phyloP scores from a whole-genome alignment of 257 asterid species.

The Cinchona pubescens region DNA sequence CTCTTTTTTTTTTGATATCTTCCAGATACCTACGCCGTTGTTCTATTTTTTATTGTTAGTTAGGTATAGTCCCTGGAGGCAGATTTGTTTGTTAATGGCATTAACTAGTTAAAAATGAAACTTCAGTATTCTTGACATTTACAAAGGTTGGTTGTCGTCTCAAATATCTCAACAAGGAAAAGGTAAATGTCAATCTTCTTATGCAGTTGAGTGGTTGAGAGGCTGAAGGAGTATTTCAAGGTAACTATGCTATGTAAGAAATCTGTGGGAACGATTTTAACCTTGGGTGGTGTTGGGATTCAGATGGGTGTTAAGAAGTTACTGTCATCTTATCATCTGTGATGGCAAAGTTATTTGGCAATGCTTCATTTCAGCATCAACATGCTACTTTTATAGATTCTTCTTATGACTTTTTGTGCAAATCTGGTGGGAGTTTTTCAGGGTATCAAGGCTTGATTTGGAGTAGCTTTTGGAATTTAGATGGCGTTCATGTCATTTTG shows the following conservation, averaged over 20 bases:
- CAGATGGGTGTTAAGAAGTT: no score
- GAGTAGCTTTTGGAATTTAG: neutral
- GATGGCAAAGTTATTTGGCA: neutral
- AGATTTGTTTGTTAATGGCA: neutral
- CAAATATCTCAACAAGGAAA: neutral
- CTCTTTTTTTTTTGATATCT: neutral
- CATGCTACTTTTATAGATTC: neutral
- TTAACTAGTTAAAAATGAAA: neutral
- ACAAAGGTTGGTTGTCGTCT: neutral
- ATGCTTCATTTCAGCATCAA: neutral
- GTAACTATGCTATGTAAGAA: neutral
- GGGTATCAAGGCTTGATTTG: neutral
- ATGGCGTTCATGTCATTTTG: neutral
- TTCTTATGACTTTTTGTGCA: neutral
- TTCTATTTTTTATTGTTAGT: neutral
- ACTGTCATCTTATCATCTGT: neutral
- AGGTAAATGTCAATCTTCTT: neutral
- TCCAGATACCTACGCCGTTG: neutral
- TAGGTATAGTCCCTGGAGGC: neutral
- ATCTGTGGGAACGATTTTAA: neutral
- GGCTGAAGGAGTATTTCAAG: neutral
- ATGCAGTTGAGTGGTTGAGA: neutral
- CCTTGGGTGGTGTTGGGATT: neutral
- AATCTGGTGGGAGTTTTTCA: neutral
- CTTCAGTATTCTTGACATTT: neutral